These are phyloP conservation scores for Teunomyces stri DNA, from an alignment of 805 yeast species.

Conservation along the genomic window DNA sequence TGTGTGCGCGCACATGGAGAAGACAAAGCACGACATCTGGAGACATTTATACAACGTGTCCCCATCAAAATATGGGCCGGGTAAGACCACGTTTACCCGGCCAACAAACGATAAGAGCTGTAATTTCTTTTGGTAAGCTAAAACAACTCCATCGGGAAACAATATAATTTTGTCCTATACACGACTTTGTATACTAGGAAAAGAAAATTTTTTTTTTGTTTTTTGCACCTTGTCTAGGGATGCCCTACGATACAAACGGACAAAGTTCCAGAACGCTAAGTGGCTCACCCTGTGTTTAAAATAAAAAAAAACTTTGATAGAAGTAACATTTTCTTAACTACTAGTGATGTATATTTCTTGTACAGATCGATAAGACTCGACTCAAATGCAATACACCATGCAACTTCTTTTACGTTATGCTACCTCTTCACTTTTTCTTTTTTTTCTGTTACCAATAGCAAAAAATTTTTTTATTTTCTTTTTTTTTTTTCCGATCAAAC, in stretches of 20 bases:
- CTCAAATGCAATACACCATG: not conserved
- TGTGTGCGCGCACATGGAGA: not conserved
- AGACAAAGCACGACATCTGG: not conserved
- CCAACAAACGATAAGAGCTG: not conserved
- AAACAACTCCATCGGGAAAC: not conserved
- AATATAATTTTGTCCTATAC: not conserved
- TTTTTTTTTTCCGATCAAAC: constrained; percentile 1
- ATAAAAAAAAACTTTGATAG: too few species aligned
- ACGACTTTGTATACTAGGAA: not conserved
- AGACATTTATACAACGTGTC: constrained; percentile 1
- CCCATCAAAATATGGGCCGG: not conserved
- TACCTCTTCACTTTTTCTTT: not conserved
- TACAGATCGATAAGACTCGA: too few species aligned
- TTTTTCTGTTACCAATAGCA: not conserved
- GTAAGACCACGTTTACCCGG: not conserved
- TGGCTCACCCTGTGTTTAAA: not conserved
- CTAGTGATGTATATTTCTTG: too few species aligned
- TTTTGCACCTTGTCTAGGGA: constrained; percentile 1
- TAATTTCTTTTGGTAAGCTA: not conserved
- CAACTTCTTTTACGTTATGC: not conserved
- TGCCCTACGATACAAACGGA: not conserved
- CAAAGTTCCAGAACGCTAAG: not conserved
- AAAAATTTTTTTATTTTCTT: not conserved
- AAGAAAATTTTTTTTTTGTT: not conserved
- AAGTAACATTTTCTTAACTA: too few species aligned